Evolutionary conservation across 1,284 basidiomycete genomes (phyloP).

Genomic region (Filobasidium uniguttulatum): DNA sequence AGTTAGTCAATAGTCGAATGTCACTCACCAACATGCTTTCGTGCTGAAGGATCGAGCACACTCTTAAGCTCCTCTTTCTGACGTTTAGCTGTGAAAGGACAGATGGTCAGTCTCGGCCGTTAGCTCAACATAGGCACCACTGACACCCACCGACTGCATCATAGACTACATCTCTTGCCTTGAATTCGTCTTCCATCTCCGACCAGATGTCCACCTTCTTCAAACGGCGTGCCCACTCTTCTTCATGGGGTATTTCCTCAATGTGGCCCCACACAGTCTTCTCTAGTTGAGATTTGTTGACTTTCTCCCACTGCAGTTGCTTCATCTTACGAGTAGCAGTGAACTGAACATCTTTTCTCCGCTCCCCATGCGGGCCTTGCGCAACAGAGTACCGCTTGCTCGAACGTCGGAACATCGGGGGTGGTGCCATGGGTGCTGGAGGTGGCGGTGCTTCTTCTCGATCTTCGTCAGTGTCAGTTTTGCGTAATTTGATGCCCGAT

Average conservation of each 20-base stretch:
- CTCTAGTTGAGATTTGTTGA: constrained; percentile 64
- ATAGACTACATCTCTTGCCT: constrained; percentile 78
- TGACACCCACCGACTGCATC: constrained; percentile 36
- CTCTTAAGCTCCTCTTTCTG: constrained; percentile 62
- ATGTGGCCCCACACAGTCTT: constrained; percentile 67
- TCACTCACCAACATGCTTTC: constrained; percentile 70
- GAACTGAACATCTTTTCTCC: constrained; percentile 70
- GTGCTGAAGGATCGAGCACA: constrained; percentile 76
- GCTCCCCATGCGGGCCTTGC: constrained; percentile 21
- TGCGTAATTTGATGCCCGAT: constrained; percentile 28
- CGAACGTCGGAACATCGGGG: constrained; percentile 21
- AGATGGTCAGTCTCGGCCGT: background rate
- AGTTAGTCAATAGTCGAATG: background rate
- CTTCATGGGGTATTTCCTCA: constrained; percentile 54
- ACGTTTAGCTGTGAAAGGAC: constrained; percentile 12
- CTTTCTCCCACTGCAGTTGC: constrained; percentile 97
- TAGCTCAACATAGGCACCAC: constrained; percentile 16
- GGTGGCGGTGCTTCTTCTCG: constrained; percentile 13
- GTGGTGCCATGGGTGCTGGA: constrained; percentile 15
- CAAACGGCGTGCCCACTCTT: constrained; percentile 63
- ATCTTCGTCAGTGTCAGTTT: constrained; percentile 7
- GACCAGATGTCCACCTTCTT: constrained; percentile 75
- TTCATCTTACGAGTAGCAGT: constrained; percentile 88
- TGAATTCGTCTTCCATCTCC: constrained; percentile 97
- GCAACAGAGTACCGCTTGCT: constrained; percentile 9